A percentile compares a stretch with the other conserved stretches of the same genome.
Evolutionary conservation across 2,329 filamentous ascomycete species (phyloP).

Genomic region (Aspergillus sp.): DNA sequence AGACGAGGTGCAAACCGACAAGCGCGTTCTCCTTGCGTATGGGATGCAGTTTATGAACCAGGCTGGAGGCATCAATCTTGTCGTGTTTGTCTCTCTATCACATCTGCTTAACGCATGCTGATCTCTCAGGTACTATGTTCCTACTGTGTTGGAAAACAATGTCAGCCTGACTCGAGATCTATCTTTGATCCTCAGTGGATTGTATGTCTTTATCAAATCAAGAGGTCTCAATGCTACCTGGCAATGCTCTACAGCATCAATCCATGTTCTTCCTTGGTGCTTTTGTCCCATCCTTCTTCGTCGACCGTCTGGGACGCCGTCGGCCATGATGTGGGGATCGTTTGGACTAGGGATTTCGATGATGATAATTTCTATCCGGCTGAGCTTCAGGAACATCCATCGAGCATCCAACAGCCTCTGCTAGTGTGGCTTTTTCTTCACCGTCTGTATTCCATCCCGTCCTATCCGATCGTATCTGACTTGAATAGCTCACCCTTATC

Average conservation of each 20-base stretch:
- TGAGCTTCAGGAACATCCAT: constrained; percentile 34
- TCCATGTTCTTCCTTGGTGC: constrained; percentile 27
- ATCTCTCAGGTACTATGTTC: constrained; percentile 17
- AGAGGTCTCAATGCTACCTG: no score
- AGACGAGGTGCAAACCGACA: no score
- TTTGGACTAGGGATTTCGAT: constrained; percentile 33
- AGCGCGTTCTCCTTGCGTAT: no score
- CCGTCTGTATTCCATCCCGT: no score
- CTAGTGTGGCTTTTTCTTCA: constrained; percentile 49
- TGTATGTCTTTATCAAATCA: constrained; percentile 4
- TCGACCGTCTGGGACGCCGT: constrained; percentile 37
- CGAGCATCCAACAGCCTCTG: constrained; percentile 37
- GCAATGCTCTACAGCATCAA: no score
- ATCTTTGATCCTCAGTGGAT: constrained; percentile 44
- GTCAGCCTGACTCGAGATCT: constrained; percentile 42
- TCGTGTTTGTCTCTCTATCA: no score
- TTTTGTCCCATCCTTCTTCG: constrained; percentile 42
- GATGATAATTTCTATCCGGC: constrained; percentile 30
- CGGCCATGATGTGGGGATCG: constrained; percentile 33
- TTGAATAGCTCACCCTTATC: constrained; percentile 32
- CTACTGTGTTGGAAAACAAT: constrained; percentile 40
- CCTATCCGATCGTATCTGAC: no score
- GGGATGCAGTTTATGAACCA: no score
- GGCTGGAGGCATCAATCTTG: no score
- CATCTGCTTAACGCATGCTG: no score